Percentiles rank a stretch among this genome's conserved stretches.
Conservation (phyloP, 1,284 basidiomycete genomes). For the Coriolopsis trogii region DNA sequence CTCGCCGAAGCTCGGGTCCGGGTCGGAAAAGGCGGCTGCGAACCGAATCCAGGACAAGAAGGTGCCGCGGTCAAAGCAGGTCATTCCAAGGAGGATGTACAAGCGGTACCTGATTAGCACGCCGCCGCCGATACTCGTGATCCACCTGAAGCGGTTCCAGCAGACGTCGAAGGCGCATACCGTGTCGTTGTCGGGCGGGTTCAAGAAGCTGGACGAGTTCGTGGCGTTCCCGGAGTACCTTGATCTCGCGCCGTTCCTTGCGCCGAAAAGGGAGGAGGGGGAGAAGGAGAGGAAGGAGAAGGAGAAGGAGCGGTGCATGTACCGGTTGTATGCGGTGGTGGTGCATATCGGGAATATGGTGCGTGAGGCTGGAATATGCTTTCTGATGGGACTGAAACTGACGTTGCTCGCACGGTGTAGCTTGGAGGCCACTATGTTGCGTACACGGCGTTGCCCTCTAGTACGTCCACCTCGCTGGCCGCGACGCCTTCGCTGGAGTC, state of each 20-base stretch:
- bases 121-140: conserved; percentile 86
- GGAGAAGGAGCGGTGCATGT: conserved; percentile 59
- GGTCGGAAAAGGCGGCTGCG: neutral
- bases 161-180: conserved; percentile 58
- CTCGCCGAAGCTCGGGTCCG: conserved; percentile 14
- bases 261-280: conserved; percentile 73
- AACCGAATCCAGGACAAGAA: conserved; percentile 23
- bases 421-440: conserved; percentile 86
- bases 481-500: conserved; percentile 14
- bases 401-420: conserved; percentile 41
- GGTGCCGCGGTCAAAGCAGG: conserved; percentile 55
- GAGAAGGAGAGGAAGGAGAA: conserved; percentile 39
- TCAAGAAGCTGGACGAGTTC: conserved; percentile 88
- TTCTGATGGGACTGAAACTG: conserved; percentile 8
- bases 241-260: conserved; percentile 85
- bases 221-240: conserved; percentile 87
- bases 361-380: conserved; percentile 23
- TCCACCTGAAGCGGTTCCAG: conserved; percentile 94
- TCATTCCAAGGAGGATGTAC: conserved; percentile 81
- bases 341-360: conserved; percentile 93
- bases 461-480: conserved; percentile 4
- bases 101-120: conserved; percentile 91
- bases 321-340: conserved; percentile 81
- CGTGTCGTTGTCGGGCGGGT: conserved; percentile 57
- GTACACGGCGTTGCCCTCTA: conserved; percentile 62